Evolutionary conservation across 305 asterid genomes (phyloP), one percentile per base, ranked within the genome.

Genomic region (Fraxinus platypoda): DNA sequence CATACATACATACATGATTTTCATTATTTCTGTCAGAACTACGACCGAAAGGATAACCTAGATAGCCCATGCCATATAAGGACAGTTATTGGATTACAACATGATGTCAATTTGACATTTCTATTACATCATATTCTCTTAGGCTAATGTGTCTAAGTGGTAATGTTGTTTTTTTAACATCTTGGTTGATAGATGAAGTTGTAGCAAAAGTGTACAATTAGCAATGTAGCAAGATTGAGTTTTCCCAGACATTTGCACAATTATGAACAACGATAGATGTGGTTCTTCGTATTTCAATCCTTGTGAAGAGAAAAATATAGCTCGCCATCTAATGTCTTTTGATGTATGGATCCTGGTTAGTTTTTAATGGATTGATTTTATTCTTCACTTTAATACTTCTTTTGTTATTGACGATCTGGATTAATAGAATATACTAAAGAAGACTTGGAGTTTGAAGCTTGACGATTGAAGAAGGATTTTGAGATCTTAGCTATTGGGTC

Each of bases 31-130:
- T 3, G 66, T 75, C 85, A 80, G 89, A 84, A 84, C n/a, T 78
- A 64, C 33, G 66, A 52, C 86, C 74, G 86, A 86, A 71, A 84
- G 84, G 87, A 84, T 88, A 88, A 80, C 30, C 54, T 73, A 73
- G 82, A 80, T 13, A 78, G 73, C 78, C 87, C 95, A 87, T 88
- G 89, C 88, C 82, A 84, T 73, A 80, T 79, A 75, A 81, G 77
- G 89, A 90, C 92, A 86, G 71, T 86, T 25, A 34, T 81, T 80
- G 79, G 78, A 75, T 87, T 62, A 84, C 79, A 52, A 70, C 84
- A 87, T 93, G 95, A 92, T 85, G 95, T 84, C 91, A 91, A 81
- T 34, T 85, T 93, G 92, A 94, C 93, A 82, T 87, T 80, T 81
- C 79, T 83, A 83, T 92, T 94, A 90, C 92, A 84, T 92, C 93